These are phyloP conservation scores for Omphalea diandra DNA, from an alignment of 441 rosid genomes.

Conservation along the genomic window DNA sequence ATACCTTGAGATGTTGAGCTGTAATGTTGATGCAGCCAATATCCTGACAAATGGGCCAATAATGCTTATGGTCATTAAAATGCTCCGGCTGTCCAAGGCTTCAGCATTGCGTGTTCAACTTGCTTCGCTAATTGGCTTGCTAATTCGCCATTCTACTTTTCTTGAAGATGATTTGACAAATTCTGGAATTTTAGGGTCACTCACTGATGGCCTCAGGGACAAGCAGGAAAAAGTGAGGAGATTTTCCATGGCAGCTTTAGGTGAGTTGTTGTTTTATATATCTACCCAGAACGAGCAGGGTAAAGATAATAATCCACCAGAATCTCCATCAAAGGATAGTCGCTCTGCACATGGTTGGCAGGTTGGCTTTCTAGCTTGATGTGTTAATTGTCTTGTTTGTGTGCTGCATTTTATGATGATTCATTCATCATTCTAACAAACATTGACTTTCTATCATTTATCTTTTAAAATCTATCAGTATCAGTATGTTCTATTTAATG, in stretches of 20 bases:
- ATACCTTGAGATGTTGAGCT: constrained; percentile 86
- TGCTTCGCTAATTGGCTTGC: constrained; percentile 87
- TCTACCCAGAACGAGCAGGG: constrained; percentile 85
- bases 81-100: constrained; percentile 85
- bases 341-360: constrained; percentile 78
- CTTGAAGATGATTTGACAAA: constrained; percentile 80
- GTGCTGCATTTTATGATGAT: background rate
- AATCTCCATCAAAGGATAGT: constrained; percentile 83
- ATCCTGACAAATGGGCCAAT: constrained; percentile 87
- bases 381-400: constrained; percentile 10
- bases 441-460: background rate
- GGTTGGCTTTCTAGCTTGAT: constrained; percentile 46
- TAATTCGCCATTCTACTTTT: constrained; percentile 88
- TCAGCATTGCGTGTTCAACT: constrained; percentile 86
- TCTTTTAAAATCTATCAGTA: background rate
- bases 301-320: constrained; percentile 59
- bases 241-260: constrained; percentile 96
- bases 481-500: background rate
- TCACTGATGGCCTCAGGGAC: constrained; percentile 91
- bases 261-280: constrained; percentile 90
- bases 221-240: constrained; percentile 93
- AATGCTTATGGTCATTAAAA: constrained; percentile 88
- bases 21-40: constrained; percentile 85
- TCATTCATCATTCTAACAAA: background rate
- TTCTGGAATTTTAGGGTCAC: constrained; percentile 88